phyloP scores from a whole-genome alignment of 345 rosid genomes.

The Triadica sebifera region DNA sequence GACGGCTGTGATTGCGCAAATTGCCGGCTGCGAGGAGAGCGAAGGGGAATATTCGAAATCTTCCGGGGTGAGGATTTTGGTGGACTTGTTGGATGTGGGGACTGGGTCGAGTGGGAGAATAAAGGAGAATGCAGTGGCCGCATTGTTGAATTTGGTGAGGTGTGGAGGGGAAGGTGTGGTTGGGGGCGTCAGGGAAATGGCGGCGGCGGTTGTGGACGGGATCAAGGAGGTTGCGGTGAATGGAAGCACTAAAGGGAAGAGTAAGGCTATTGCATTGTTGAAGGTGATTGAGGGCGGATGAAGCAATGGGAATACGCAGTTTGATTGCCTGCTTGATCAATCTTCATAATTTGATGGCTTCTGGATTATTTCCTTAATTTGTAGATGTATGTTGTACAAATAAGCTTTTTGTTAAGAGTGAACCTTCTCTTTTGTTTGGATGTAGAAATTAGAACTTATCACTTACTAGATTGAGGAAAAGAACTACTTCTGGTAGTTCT shows the following conservation, averaged over 20 bases:
- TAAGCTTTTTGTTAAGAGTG: no score
- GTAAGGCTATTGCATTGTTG: slow-evolving; percentile 56
- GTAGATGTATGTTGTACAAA: neutral
- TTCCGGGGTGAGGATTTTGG: slow-evolving; percentile 54
- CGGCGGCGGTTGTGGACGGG: slow-evolving; percentile 48
- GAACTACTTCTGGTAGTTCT: neutral
- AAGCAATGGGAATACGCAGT: slow-evolving; percentile 17
- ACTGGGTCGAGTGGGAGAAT: slow-evolving; percentile 63
- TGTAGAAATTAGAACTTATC: neutral
- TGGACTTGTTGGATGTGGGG: slow-evolving; percentile 67
- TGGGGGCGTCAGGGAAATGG: slow-evolving; percentile 46
- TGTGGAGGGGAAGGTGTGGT: slow-evolving; percentile 49
- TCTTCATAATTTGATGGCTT: slow-evolving; percentile 11
- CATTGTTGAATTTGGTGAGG: slow-evolving; percentile 67
- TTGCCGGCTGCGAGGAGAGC: slow-evolving; percentile 89
- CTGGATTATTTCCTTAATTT: neutral
- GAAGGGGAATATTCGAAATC: slow-evolving; percentile 58
- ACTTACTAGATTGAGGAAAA: neutral
- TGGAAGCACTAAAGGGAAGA: slow-evolving; percentile 65
- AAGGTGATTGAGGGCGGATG: slow-evolving; percentile 35
- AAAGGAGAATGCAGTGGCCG: slow-evolving; percentile 77
- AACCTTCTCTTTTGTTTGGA: no score
- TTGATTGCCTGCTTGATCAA: slow-evolving; percentile 28
- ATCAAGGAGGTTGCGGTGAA: slow-evolving; percentile 53
- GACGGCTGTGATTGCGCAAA: slow-evolving; percentile 83